Base-by-base conservation (phyloP, 2,329 filamentous ascomycete genomes). In the Cadophora luteo-olivacea region DNA sequence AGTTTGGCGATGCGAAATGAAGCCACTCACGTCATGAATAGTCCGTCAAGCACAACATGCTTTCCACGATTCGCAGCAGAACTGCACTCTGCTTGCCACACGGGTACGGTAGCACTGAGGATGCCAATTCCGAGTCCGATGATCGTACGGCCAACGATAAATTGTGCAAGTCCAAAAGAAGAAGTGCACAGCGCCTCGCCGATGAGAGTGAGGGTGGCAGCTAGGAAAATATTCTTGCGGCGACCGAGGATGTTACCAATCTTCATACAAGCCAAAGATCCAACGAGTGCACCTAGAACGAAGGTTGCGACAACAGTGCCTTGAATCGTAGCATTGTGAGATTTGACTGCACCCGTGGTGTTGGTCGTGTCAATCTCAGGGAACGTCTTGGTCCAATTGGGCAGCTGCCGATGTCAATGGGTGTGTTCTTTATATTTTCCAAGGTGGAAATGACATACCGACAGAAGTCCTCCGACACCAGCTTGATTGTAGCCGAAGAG, bases 401-500 rank as follows among this genome's bases (percentile, higher is more conserved):
- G 57, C 19, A 72, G 57, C 68, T 69, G 38, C 19, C 19, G 24
- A 64, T 9, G 22, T 61, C 32, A 61, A 29, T 25, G 7, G 19
- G n/a, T 33, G 1, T 4, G 14, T 48, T 49, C 9, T 22, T 1
- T 25, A 6, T 29, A n/a, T 6, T 54, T 32, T 11, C 11, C 45
- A 8, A 62, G 19, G 8, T 6, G 14, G 29, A 19, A 11, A 19
- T 62, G 14, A 61, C 66, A 38, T 64, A 68, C 66, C 16, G 66
- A 79, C 14, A 80, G 68, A 14, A 81, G 75, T 14, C 79, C 80
- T 41, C 79, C 80, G 41, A 81, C 72, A 45, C 77, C 78, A 16
- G 80, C 77, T 72, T 82, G 80, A 70, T 81, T 82, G 73, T 81
- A 82, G 16, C 80, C 80, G 69, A 81, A 81, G 29, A 81, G 70